Evolutionary conservation across 805 yeast species (phyloP).

Genomic region (Clavispora vitiphila): DNA sequence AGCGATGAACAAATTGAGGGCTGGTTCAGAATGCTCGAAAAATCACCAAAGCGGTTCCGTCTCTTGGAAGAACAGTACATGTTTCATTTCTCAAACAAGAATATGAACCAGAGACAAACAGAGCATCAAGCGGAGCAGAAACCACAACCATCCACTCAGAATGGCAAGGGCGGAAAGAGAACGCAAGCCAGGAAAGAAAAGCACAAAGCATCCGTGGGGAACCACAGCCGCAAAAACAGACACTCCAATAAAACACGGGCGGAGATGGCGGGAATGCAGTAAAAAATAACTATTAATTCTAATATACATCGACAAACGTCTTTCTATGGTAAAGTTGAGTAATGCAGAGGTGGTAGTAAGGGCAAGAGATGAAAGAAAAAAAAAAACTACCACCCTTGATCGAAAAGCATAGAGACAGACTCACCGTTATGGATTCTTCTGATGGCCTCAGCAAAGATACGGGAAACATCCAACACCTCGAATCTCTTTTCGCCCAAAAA

Average conservation of each 20-base stretch:
- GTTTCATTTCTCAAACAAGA: slow-evolving; percentile 8
- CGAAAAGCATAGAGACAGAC: slow-evolving; percentile 88
- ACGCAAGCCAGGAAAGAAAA: slow-evolving; percentile 43
- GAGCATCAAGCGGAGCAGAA: slow-evolving; percentile 1
- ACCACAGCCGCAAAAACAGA: slow-evolving; percentile 61
- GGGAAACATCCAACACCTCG: slow-evolving; percentile 81
- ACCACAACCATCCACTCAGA: neutral
- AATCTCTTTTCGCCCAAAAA: slow-evolving; percentile 51
- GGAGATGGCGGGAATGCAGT: slow-evolving; percentile 22
- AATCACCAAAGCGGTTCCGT: slow-evolving; percentile 58
- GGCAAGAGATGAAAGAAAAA: neutral
- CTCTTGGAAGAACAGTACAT: slow-evolving; percentile 54
- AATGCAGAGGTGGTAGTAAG: neutral
- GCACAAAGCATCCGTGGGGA: slow-evolving; percentile 53
- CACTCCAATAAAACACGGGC: slow-evolving; percentile 50
- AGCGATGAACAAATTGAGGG: slow-evolving; percentile 91
- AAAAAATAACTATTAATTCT: slow-evolving; percentile 1
- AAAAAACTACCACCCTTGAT: slow-evolving; percentile 57
- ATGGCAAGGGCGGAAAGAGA: slow-evolving; percentile 9
- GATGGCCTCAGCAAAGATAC: slow-evolving; percentile 89
- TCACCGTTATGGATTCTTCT: slow-evolving; percentile 97
- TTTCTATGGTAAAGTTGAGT: neutral
- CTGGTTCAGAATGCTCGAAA: slow-evolving; percentile 75
- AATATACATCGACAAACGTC: neutral
- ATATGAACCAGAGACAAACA: neutral